A percentile compares a stretch with the other conserved stretches of the same genome.
These are phyloP conservation scores for Viridothelium virens DNA, from an alignment of 495 filamentous ascomycete genomes.

Conservation along the genomic window DNA sequence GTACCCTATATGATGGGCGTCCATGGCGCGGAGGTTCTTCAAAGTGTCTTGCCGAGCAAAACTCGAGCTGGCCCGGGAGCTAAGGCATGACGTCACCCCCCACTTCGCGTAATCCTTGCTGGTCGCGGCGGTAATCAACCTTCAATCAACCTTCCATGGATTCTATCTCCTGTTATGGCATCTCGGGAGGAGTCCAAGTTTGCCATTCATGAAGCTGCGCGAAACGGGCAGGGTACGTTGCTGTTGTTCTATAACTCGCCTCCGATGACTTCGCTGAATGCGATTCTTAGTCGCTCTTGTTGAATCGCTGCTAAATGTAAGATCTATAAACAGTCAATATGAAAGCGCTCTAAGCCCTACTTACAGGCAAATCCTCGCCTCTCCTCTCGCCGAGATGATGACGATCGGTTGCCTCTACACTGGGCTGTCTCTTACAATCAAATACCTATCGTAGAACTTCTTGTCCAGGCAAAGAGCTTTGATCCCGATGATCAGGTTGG, in stretches of 20 bases:
- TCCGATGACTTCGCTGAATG: conserved; percentile 17
- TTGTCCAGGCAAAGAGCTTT: conserved; percentile 63
- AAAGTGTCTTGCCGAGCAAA: too few species aligned
- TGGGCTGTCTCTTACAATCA: conserved; percentile 88
- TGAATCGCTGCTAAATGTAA: conserved; percentile 71
- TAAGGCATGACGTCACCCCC: too few species aligned
- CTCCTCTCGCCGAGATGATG: conserved; percentile 66
- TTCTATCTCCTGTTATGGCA: not conserved
- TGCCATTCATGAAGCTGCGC: conserved; percentile 79
- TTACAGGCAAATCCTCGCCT: conserved; percentile 70
- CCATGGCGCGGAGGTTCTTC: too few species aligned
- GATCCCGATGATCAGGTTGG: conserved; percentile 78
- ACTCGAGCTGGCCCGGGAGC: too few species aligned
- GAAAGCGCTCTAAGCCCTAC: conserved; percentile 15
- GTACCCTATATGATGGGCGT: too few species aligned
- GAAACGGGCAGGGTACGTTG: conserved; percentile 72
- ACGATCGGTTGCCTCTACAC: conserved; percentile 87
- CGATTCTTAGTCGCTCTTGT: conserved; percentile 48
- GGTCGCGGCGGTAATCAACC: too few species aligned
- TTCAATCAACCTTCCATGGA: not conserved
- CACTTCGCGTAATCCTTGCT: too few species aligned
- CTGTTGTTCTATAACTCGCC: conserved; percentile 18
- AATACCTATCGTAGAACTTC: conserved; percentile 61
- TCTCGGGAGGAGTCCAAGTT: conserved; percentile 48
- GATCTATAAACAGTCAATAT: conserved; percentile 23